Evolutionary conservation across 2,329 filamentous ascomycete species (phyloP), one percentile per base, ranked within the genome.

Genomic region (Scedosporium dehoogii): DNA sequence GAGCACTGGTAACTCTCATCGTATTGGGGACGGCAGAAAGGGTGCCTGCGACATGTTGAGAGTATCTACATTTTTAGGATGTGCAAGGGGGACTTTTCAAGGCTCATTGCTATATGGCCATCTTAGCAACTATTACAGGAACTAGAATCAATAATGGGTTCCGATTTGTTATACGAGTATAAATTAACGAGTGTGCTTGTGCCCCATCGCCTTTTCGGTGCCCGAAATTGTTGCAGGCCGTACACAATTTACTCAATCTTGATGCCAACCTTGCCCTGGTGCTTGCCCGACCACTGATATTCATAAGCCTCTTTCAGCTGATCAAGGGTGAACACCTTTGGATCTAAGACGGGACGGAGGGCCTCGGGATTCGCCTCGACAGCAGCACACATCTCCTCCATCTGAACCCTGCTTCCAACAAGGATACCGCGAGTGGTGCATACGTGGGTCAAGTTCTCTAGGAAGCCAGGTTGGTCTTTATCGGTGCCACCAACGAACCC

Each of bases 371-470:
- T 74, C 21, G 72, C 77, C 65, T 82, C 80, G 62, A 83, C 75
- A 16, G 78, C 79, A 1, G 73, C 70, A 65, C 75, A 76, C 76
- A 83, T 80, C 9, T 81, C 80, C 69, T 82, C 79, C 71, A 83
- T 76, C 72, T 80, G 76, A 3, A 69, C 53, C 16, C 78, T 70
- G 67, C 64, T 79, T 3, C 81, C 81, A 6, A 78, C 76, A 51
- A 79, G 70, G 3, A 82, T 65, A 29, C 79, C 79, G 3, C 81
- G 71, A 6, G 75, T 74, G 0, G 75, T 81, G 69, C 76, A 75
- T 16, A 71, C 57, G 38, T 68, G 66, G 29, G 33, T 65, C 12
- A 75, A 65, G 64, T 68, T 70, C 62, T 73, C 72, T 5, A 74
- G 65, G 68, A 75, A 75, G 12, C 72, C 67, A 0, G 72, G 71